Base-by-base conservation (phyloP, 1,284 basidiomycete species). In the Neonothopanus nambi region DNA sequence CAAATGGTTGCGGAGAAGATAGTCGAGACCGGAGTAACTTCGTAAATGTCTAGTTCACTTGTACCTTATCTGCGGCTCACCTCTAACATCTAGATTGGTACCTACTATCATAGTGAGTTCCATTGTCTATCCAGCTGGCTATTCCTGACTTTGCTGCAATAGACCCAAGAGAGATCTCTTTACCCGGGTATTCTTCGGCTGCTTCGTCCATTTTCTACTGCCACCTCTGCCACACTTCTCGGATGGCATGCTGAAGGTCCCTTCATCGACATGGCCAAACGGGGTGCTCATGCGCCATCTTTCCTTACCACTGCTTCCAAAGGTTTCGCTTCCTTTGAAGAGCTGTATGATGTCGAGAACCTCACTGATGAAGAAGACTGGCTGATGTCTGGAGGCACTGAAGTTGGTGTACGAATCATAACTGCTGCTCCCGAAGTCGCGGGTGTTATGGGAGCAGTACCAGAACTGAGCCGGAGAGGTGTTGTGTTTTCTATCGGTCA, bases 231-330 rank as follows among this genome's bases (percentile, higher is more conserved):
- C 0, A 87, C 82, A 50, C 71, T 89, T 2, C 79, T 95, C 15
- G 93, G 93, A 15, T 95, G 89, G 84, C 93, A 95, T 62, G 89
- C 83, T 28, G 93, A 95, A 69, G 93, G 93, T 0, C 93, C 93
- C 1, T 96, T 95, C 74, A 78, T 95, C 38, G 87, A 86, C 55
- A 72, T 79, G 56, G 82, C 80, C 39, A 91, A 92, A 65, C 85
- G 89, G 51, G 93, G 93, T 5, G 90, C 90, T 0, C 93, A 95
- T 66, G 78, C 84, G 2, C 81, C 83, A 3, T 75, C 84, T 3
- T 85, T 87, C 63, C 81, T 95, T 18, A 71, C 85, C 8, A 67
- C 80, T 18, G 91, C 90, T 1, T 70, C 77, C 1, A 73, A 81
- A 17, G 84, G 85, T 13, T 76, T 82, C 56, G 69, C 71, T 41